Percentiles rank a stretch among this genome's conserved stretches.
These are phyloP conservation scores for Ceraceosorus guamensis DNA, from an alignment of 1,284 basidiomycete genomes.

Conservation along the genomic window DNA sequence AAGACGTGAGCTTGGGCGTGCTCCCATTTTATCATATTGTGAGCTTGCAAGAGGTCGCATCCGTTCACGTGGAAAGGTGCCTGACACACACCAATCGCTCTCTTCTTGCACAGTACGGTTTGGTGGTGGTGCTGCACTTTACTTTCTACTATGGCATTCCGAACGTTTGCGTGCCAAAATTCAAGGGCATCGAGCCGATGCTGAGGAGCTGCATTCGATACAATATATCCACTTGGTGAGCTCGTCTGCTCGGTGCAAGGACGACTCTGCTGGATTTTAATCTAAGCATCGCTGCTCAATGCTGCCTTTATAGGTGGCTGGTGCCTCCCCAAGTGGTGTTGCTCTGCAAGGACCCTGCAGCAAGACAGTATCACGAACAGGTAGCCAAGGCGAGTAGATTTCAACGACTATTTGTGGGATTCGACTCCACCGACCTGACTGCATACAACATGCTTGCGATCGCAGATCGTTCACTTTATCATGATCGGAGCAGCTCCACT, in stretches of 20 bases:
- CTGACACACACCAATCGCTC: too few species aligned
- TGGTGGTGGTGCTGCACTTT: conserved; percentile 12
- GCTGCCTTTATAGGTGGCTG: conserved; percentile 3
- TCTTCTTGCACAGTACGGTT: conserved; percentile 12
- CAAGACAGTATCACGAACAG: conserved; percentile 16
- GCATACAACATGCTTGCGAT: too few species aligned
- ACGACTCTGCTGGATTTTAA: neutral
- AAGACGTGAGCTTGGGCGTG: conserved; percentile 30
- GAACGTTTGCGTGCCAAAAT: conserved; percentile 25
- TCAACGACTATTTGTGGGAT: neutral
- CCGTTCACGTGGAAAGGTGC: too few species aligned
- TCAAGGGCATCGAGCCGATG: conserved; percentile 37
- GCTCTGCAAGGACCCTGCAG: conserved; percentile 15
- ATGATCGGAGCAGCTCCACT: conserved; percentile 37
- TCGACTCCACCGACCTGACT: neutral
- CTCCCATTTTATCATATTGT: conserved; percentile 30
- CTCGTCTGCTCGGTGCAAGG: too few species aligned
- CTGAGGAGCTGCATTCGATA: conserved; percentile 31
- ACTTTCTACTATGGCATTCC: conserved; percentile 14
- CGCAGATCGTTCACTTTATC: conserved; percentile 19
- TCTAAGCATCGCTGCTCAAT: neutral
- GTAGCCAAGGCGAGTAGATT: conserved; percentile 9
- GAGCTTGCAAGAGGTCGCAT: neutral
- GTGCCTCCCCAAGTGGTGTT: conserved; percentile 19
- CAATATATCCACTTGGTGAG: conserved; percentile 12